These are phyloP conservation scores for Platanthera zijinensis DNA, from an alignment of 106 monocot species.

Conservation along the genomic window DNA sequence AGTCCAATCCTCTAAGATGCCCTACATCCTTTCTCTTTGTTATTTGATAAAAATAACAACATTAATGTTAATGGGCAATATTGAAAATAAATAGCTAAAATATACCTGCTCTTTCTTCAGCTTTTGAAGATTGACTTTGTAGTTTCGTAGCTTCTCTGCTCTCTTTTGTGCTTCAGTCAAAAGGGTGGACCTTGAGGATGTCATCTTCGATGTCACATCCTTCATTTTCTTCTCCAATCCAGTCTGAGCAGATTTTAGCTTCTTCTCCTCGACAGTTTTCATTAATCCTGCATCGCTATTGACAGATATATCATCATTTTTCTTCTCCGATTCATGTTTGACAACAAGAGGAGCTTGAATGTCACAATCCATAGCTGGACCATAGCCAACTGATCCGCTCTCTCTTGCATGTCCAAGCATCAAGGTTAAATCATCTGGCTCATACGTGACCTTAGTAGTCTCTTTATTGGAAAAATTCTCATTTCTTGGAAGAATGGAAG, in stretches of 20 bases:
- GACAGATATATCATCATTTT: constrained; percentile 19
- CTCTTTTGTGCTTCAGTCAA: constrained; percentile 83
- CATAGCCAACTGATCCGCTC: constrained; percentile 44
- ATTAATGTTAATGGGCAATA: too few relatives aligned
- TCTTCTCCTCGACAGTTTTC: constrained; percentile 44
- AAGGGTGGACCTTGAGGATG: constrained; percentile 33
- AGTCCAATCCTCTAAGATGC: too few relatives aligned
- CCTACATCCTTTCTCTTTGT: too few relatives aligned
- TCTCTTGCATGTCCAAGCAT: constrained; percentile 57
- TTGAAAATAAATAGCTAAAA: background rate
- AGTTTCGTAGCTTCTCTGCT: constrained; percentile 78
- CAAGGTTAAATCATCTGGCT: constrained; percentile 76
- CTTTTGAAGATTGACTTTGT: constrained; percentile 91
- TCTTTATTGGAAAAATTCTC: constrained; percentile 18
- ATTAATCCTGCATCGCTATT: constrained; percentile 20
- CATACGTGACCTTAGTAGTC: constrained; percentile 35
- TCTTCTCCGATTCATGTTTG: constrained; percentile 18
- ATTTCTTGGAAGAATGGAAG: constrained; percentile 18
- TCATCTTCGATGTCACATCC: constrained; percentile 36
- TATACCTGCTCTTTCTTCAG: constrained; percentile 76
- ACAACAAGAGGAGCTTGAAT: constrained; percentile 29
- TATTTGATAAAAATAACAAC: too few relatives aligned
- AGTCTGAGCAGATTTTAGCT: constrained; percentile 28
- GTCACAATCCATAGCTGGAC: constrained; percentile 68
- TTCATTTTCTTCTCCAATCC: constrained; percentile 39